phyloP scores from a whole-genome alignment of 2,329 filamentous ascomycete species.

The Fusarium denticulatum region DNA sequence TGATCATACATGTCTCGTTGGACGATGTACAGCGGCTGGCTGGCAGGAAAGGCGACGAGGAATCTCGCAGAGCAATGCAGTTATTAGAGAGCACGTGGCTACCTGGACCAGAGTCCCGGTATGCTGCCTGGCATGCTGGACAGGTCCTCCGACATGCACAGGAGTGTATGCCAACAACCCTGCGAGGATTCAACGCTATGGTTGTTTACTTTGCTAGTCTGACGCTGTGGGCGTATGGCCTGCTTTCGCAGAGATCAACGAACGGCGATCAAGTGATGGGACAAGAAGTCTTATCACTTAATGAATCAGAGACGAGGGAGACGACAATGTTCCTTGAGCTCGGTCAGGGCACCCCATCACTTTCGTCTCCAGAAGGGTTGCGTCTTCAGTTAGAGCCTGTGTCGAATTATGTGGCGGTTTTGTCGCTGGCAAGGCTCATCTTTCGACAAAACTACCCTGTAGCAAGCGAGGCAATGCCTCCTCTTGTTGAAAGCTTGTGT shows the following conservation, averaged over 20 bases:
- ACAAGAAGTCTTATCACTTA: conserved; percentile 25
- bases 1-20: conserved; percentile 38
- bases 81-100: conserved; percentile 32
- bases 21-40: conserved; percentile 35
- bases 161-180: conserved; percentile 27
- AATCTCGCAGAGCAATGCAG: conserved; percentile 27
- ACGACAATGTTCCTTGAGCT: conserved; percentile 30
- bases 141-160: conserved; percentile 38
- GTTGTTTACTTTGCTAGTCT: conserved; percentile 39
- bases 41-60: conserved; percentile 35
- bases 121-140: conserved; percentile 40
- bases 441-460: conserved; percentile 37
- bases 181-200: conserved; percentile 39
- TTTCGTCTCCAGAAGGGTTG: conserved; percentile 20
- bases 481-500: conserved; percentile 34
- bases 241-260: conserved; percentile 14
- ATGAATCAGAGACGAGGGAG: conserved; percentile 30
- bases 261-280: conserved; percentile 9
- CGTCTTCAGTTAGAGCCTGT: conserved; percentile 28
- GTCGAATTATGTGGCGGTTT: conserved; percentile 19
- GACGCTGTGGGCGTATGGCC: conserved; percentile 36
- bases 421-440: conserved; percentile 26
- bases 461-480: conserved; percentile 32
- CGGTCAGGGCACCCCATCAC: conserved; percentile 26
- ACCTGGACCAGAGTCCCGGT: conserved; percentile 25